phyloP scores from a whole-genome alignment of 257 asterid genomes.

The Fraxinus quadrangulata region DNA sequence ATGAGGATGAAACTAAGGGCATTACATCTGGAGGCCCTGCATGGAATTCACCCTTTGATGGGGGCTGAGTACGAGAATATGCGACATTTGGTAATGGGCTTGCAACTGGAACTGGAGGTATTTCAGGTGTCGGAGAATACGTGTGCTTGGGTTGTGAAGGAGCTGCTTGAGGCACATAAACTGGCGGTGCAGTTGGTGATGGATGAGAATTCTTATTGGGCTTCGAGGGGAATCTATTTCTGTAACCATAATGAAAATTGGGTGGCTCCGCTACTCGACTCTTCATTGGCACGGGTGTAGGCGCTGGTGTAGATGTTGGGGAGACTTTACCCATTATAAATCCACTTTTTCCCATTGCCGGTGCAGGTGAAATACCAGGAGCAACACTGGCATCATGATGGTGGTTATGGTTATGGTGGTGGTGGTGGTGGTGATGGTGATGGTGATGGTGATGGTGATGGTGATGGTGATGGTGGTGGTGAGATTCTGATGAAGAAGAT shows the following conservation, averaged over 20 bases:
- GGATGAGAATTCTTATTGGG: constrained; percentile 39
- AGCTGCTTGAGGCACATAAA: constrained; percentile 52
- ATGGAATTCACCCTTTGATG: constrained; percentile 43
- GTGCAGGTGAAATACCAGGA: constrained; percentile 75
- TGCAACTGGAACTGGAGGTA: constrained; percentile 43
- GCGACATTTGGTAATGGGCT: constrained; percentile 57
- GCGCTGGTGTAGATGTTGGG: constrained; percentile 43
- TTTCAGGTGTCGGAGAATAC: constrained; percentile 37
- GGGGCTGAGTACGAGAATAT: constrained; percentile 55
- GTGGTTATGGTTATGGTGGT: constrained; percentile 42
- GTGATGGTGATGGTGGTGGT: not conserved
- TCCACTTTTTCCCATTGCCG: constrained; percentile 39
- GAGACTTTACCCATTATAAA: constrained; percentile 35
- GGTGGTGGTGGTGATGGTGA: constrained; percentile 25
- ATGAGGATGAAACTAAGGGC: constrained; percentile 52
- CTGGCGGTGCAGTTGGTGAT: constrained; percentile 58
- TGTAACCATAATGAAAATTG: constrained; percentile 50
- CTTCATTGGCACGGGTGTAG: constrained; percentile 48
- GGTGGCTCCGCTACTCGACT: constrained; percentile 55
- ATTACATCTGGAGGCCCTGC: constrained; percentile 52
- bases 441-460: constrained; percentile 50
- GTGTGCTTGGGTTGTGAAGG: constrained; percentile 43
- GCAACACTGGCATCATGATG: constrained; percentile 40
- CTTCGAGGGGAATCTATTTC: constrained; percentile 51
- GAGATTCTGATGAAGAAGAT: constrained; percentile 42